Percentiles rank a stretch among this genome's conserved stretches.
Conservation (phyloP, 2,329 filamentous ascomycete species). For the Paracamarosporium sp. region DNA sequence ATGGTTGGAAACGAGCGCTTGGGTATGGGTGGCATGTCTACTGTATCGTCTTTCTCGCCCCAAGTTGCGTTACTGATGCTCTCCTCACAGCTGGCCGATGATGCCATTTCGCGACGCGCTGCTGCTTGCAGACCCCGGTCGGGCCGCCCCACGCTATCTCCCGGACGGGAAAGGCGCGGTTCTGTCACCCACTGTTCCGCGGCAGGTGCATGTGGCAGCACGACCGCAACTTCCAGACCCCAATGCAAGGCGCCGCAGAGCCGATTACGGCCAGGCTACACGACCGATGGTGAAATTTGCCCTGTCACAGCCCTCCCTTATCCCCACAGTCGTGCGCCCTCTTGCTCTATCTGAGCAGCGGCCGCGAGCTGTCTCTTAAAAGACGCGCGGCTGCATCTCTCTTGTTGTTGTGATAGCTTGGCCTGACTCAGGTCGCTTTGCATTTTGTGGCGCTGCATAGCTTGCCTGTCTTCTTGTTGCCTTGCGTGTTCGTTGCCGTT, state of each 20-base stretch:
- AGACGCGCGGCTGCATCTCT: constrained; percentile 3
- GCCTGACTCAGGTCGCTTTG: constrained; percentile 12
- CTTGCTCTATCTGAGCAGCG: background rate
- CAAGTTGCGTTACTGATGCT: background rate
- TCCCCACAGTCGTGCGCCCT: background rate
- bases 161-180: background rate
- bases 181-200: background rate
- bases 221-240: constrained; percentile 7
- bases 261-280: constrained; percentile 24
- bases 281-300: constrained; percentile 16
- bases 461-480: background rate
- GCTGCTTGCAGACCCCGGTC: background rate
- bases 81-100: background rate
- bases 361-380: background rate
- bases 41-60: background rate
- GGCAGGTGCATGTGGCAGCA: constrained; percentile 1
- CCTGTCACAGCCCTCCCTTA: constrained; percentile 5
- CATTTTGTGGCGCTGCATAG: constrained; percentile 10
- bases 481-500: background rate
- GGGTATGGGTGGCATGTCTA: background rate
- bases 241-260: constrained; percentile 15
- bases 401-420: constrained; percentile 11
- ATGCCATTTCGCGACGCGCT: constrained; percentile 5
- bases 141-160: background rate
- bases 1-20: constrained; percentile 19